A percentile compares a stretch with the other conserved stretches of the same genome.
phyloP scores from a whole-genome alignment of 2,329 filamentous ascomycete genomes.

The Fusarium penzigii region DNA sequence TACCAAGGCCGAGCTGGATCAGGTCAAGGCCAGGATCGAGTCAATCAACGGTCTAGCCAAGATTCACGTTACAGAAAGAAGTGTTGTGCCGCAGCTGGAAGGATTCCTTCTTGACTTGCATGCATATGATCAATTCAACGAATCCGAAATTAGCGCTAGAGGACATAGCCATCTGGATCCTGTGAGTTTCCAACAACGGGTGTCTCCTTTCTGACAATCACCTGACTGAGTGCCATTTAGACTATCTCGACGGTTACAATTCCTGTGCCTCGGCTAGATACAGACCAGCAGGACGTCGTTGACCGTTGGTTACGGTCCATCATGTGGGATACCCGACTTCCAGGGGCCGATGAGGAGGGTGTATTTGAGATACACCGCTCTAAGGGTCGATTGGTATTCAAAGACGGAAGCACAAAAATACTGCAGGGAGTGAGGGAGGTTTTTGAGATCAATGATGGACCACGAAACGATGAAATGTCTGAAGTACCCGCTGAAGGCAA shows the following conservation, averaged over 20 bases:
- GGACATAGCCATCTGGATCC: conserved; percentile 91
- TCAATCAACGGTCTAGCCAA: conserved; percentile 90
- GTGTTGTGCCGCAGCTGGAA: conserved; percentile 78
- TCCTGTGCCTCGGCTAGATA: conserved; percentile 59
- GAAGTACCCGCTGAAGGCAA: conserved; percentile 48
- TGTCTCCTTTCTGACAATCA: not conserved
- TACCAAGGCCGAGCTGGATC: conserved; percentile 64
- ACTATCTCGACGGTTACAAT: conserved; percentile 84
- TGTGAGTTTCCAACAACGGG: conserved; percentile 48
- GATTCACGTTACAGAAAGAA: conserved; percentile 78
- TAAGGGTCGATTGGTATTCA: conserved; percentile 75
- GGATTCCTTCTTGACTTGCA: conserved; percentile 87
- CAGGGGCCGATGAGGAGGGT: conserved; percentile 38
- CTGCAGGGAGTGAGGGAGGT: conserved; percentile 91
- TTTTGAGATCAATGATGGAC: conserved; percentile 81
- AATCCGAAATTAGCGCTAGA: conserved; percentile 69
- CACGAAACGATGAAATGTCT: conserved; percentile 33
- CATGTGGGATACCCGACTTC: conserved; percentile 76
- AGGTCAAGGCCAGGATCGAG: conserved; percentile 68
- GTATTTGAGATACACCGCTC: conserved; percentile 81
- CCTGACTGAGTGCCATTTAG: conserved; percentile 42
- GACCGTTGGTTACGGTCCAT: conserved; percentile 82
- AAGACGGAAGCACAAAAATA: conserved; percentile 68
- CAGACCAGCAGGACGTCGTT: conserved; percentile 60
- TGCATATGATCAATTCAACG: conserved; percentile 82